phyloP scores from a whole-genome alignment of 257 asterid species.

The Leonotis leonurus region DNA sequence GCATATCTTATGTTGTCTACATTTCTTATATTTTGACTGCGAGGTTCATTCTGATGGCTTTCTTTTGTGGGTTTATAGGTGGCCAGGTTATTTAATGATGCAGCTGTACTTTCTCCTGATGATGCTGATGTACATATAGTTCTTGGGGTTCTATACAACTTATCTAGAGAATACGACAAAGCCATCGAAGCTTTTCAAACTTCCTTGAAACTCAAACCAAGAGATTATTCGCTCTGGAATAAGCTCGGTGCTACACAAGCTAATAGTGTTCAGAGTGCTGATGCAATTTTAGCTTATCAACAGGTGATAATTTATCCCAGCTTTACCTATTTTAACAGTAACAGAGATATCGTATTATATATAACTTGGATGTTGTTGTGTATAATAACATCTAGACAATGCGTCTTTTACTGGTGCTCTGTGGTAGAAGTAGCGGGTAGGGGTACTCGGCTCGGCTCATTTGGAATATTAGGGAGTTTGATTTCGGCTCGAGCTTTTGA shows the following conservation, averaged over 20 bases:
- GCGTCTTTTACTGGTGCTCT: not conserved
- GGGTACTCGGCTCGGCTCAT: too few relatives aligned
- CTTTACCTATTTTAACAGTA: not conserved
- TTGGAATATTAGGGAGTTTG: too few relatives aligned
- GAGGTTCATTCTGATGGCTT: conserved; percentile 13
- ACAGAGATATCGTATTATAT: not conserved
- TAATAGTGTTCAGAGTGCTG: conserved; percentile 92
- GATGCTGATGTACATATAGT: conserved; percentile 98
- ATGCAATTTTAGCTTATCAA: conserved; percentile 93
- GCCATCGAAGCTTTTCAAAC: conserved; percentile 94
- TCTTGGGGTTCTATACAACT: conserved; percentile 86
- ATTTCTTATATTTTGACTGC: not conserved
- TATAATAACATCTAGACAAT: not conserved
- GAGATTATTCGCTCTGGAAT: conserved; percentile 98
- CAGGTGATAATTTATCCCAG: conserved; percentile 38
- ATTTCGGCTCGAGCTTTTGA: too few relatives aligned
- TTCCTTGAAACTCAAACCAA: conserved; percentile 87
- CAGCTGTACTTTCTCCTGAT: conserved; percentile 86
- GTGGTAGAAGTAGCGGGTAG: not conserved
- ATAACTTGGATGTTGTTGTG: conserved; percentile 8
- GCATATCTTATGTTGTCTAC: not conserved
- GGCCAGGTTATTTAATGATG: conserved; percentile 71
- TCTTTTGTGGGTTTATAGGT: conserved; percentile 45
- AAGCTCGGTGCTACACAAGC: conserved; percentile 99
- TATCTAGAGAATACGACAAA: conserved; percentile 81